phyloP scores from a whole-genome alignment of 164 flowering plant species.

The grape (Vitis vinifera) region ASM3070453v1 NC_081816.1:646501-647000 shows the following conservation, averaged over 20 bases:
- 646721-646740: conserved; percentile 1
- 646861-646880: no score
- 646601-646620: conserved; percentile 13
- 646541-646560: conserved; percentile 17
- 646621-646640: conserved; percentile 5
- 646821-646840: no score
- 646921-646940: no score
- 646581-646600: conserved; percentile 1
- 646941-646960: no score
- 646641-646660: conserved; percentile 7
- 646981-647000: no score
- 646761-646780: conserved; percentile 1
- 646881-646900: no score
- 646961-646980: no score
- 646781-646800: not conserved
- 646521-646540: conserved; percentile 15
- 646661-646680: conserved; percentile 2
- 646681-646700: conserved; percentile 22
- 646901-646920: no score
- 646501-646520: conserved; percentile 16
- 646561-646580: conserved; percentile 5
- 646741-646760: not conserved
- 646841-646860: no score
- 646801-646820: not conserved
- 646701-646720: conserved; percentile 8